These are phyloP conservation scores for Dactylellina leptospora DNA, from an alignment of 2,329 filamentous ascomycete genomes.

Conservation along the genomic window DNA sequence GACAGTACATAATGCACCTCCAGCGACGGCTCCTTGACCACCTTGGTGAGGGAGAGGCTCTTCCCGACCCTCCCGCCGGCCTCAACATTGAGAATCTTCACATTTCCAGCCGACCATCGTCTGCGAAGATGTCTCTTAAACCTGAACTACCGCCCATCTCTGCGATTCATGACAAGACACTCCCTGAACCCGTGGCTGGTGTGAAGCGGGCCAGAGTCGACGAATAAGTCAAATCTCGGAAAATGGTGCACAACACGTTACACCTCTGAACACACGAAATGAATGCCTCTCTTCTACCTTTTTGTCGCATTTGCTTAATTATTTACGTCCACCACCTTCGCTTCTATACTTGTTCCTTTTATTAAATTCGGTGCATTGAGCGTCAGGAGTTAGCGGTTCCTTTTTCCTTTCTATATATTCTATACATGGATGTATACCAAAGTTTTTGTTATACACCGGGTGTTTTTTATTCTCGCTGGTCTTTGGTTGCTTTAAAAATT, in stretches of 20 bases:
- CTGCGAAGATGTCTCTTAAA: slow-evolving; percentile 40
- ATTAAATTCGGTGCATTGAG: slow-evolving; percentile 50
- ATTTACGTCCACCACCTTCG: slow-evolving; percentile 17
- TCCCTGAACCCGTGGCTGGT: slow-evolving; percentile 31
- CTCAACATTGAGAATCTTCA: slow-evolving; percentile 62
- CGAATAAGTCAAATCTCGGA: slow-evolving; percentile 20
- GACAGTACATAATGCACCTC: slow-evolving; percentile 90
- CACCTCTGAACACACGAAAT: not conserved
- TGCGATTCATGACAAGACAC: slow-evolving; percentile 38
- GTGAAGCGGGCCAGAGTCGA: slow-evolving; percentile 50
- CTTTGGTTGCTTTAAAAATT: slow-evolving; percentile 34
- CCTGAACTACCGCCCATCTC: slow-evolving; percentile 49
- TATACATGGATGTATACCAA: slow-evolving; percentile 39
- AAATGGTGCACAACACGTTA: slow-evolving; percentile 2
- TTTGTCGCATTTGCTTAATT: not conserved
- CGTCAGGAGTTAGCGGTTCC: slow-evolving; percentile 50
- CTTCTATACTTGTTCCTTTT: not conserved
- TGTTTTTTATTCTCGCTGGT: slow-evolving; percentile 16
- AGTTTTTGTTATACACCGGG: slow-evolving; percentile 48
- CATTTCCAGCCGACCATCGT: slow-evolving; percentile 43
- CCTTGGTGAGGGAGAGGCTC: slow-evolving; percentile 78
- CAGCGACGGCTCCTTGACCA: slow-evolving; percentile 86
- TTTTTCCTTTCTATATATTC: slow-evolving; percentile 6
- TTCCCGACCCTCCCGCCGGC: slow-evolving; percentile 81
- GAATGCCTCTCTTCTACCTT: slow-evolving; percentile 14